These are phyloP conservation scores for Leccinellum rugosiceps DNA, from an alignment of 768 basidiomycete genomes.

Conservation along the genomic window DNA sequence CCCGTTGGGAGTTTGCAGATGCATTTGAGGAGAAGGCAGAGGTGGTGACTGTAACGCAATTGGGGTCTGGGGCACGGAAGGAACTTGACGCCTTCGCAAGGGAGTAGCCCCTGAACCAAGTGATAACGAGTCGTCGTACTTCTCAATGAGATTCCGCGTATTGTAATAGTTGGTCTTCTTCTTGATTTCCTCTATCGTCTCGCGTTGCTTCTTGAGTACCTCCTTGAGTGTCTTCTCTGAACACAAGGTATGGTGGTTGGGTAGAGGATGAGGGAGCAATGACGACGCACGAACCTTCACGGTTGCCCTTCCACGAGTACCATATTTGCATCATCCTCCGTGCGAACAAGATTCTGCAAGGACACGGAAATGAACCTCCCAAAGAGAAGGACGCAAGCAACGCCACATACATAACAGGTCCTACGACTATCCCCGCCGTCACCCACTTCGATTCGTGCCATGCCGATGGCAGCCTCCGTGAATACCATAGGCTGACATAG, in stretches of 20 bases:
- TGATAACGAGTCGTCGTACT: slow-evolving; percentile 68
- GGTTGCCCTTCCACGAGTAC: slow-evolving; percentile 76
- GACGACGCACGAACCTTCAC: slow-evolving; percentile 55
- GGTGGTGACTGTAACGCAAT: slow-evolving; percentile 27
- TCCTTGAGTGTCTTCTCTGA: slow-evolving; percentile 76
- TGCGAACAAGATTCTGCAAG: slow-evolving; percentile 63
- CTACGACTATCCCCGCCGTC: slow-evolving; percentile 54
- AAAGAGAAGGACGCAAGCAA: background rate
- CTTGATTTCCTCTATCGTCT: slow-evolving; percentile 93
- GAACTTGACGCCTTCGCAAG: slow-evolving; percentile 40
- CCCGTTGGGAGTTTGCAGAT: slow-evolving; percentile 21
- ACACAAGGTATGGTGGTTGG: background rate
- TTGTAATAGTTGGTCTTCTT: slow-evolving; percentile 96
- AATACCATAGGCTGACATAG: slow-evolving; percentile 75
- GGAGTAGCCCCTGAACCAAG: slow-evolving; percentile 33
- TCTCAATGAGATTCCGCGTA: slow-evolving; percentile 85
- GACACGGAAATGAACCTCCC: background rate
- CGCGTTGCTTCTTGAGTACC: slow-evolving; percentile 74
- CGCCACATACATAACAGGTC: slow-evolving; percentile 72
- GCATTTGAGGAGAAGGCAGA: slow-evolving; percentile 10
- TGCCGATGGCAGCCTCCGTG: slow-evolving; percentile 47
- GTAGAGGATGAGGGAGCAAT: background rate
- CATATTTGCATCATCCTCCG: slow-evolving; percentile 80
- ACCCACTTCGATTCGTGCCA: slow-evolving; percentile 32
- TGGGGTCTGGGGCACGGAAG: slow-evolving; percentile 32